Base-by-base conservation (phyloP, 371 early-diverging fungal genomes). In the Sporodiniella umbellata region DNA sequence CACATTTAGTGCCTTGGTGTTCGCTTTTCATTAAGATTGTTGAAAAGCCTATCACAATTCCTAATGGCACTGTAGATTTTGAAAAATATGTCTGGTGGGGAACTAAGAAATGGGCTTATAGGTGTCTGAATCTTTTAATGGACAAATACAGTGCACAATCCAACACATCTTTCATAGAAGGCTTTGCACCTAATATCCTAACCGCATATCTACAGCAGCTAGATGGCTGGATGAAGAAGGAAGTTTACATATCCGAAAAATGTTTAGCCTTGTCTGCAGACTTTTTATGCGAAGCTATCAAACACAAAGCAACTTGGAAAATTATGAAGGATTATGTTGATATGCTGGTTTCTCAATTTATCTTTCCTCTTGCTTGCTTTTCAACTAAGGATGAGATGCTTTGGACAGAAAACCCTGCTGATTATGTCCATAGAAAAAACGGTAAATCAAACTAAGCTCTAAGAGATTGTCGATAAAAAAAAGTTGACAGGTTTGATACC, bases 81-180 rank as follows among this genome's bases (percentile, higher is more conserved):
- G 91, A 88, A 48, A 80, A 81, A 57, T 85, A 87, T 61, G 81
- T 85, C 15, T 92, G 88, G 85, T 92, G 90, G 89, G 92, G 92
- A 76, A 89, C 89, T 31, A 94, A 94, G 70, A 94, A 95, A 53
- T 95, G 98, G 96, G 91, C 96, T 3, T 86, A 84, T 56, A 81
- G 84, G 35, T 88, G 88, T 70, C 61, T 95, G 52, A 90, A 93
- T 70, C 80, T 78, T n/a, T 76, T 93, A 15, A 91, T 93, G 52
- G 56, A 40, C 43, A 85, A 87, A 54, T 93, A 91, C 54, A 65
- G 80, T 3, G 68, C 64, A 42, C 79, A 85, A 62, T 86, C 90
- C 62, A 83, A 94, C 21, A 83, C 83, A 45, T 60, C 70, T 33
- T 97, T 95, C 54, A 76, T 86, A 18, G 66, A 78, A 18, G 85